Base-by-base conservation (phyloP, 2,329 filamentous ascomycete genomes). In the Monilinia fructigena region DNA sequence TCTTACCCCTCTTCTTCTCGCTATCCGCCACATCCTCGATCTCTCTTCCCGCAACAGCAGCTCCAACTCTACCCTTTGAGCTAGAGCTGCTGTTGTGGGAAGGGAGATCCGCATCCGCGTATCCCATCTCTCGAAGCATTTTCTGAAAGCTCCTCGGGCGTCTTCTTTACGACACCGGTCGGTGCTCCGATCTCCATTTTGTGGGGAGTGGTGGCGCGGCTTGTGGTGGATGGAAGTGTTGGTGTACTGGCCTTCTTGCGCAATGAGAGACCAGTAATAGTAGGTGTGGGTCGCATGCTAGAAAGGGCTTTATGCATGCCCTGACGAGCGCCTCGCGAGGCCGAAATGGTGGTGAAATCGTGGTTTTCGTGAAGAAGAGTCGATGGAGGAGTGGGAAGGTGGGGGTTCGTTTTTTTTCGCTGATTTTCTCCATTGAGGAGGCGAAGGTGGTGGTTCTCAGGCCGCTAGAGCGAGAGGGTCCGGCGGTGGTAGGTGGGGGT, bases 141-240 rank as follows among this genome's bases (percentile, higher is more conserved):
- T 61, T n/a, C 4, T 11, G 12, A 2, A 2, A 61, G 23, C 3
- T 61, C 58, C 31, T 61, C 58, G 0, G 58, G 58, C 4, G 58
- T 50, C 28, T 50, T 61, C 10, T 61, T 61, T 2, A 50, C 4
- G 20, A 61, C 35, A 1, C 47, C 47, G 0, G 10, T 50, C 0
- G 58, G 58, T 4, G 58, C 45, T 35, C 58, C 14, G 0, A 61
- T 61, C 16, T 58, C 40, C 23, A 58, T 45, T 10, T 6, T 28
- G 0, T 14, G 4, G 1, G 2, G 0, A 6, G 14, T 35, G 7
- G 1, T 2, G 20, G 8, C 2, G 20, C 7, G 4, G 20, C 10
- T 11, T 48, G 0, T 12, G n/a, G 35, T 10, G 18, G 18, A 1
- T 7, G 20, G 20, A 2, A 55, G 54, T 0, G 40, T n/a, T 0